Conservation (phyloP, 1,139 yeast genomes). For the Nakaseomyces delphensis region DNA sequence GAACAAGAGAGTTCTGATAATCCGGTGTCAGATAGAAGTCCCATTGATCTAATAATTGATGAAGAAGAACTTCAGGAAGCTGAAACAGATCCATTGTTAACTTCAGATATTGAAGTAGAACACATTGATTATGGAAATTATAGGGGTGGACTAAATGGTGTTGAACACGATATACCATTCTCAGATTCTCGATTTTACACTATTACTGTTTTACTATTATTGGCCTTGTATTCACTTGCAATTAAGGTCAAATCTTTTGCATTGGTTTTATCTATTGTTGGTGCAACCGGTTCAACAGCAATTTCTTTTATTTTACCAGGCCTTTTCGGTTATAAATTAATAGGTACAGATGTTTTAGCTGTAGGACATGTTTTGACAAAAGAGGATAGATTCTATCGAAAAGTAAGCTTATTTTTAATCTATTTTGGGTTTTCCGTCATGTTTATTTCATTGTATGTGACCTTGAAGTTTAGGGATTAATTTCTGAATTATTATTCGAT, state of each 20-base stretch:
- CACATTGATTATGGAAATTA: neutral
- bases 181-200: constrained; percentile 40
- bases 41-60: neutral
- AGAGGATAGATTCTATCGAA: constrained; percentile 39
- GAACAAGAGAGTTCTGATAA: neutral
- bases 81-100: neutral
- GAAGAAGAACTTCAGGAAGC: constrained; percentile 5
- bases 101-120: neutral
- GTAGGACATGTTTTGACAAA: constrained; percentile 23
- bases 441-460: constrained; percentile 68
- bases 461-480: constrained; percentile 33
- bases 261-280: constrained; percentile 79
- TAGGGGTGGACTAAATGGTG: constrained; percentile 5
- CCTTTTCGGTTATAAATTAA: constrained; percentile 65
- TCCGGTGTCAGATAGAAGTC: neutral
- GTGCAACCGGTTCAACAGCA: constrained; percentile 30
- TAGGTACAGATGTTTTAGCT: constrained; percentile 34
- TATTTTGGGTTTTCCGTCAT: constrained; percentile 71
- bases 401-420: constrained; percentile 52
- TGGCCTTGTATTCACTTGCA: constrained; percentile 54
- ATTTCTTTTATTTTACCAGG: constrained; percentile 35
- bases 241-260: constrained; percentile 68
- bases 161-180: constrained; percentile 39
- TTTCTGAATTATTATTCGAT: neutral
- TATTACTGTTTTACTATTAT: constrained; percentile 41